Conservation (phyloP, 768 basidiomycete species). For the Podaxis mareebaensis region DNA sequence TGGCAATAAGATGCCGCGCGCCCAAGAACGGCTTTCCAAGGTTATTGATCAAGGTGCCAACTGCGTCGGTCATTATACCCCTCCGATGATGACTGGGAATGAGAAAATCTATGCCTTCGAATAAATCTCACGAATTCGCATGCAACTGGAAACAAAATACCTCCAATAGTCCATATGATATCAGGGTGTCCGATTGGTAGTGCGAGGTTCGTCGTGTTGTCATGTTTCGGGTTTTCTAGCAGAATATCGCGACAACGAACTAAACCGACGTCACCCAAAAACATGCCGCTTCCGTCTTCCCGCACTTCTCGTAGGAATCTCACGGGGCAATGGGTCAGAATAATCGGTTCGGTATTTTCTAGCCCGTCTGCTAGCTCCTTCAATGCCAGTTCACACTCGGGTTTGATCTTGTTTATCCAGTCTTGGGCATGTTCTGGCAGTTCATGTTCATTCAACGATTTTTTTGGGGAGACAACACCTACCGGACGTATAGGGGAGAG, state of each 20-base stretch:
- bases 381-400: slow-evolving; percentile 30
- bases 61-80: slow-evolving; percentile 71
- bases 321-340: slow-evolving; percentile 50
- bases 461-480: background rate
- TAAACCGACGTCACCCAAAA: slow-evolving; percentile 50
- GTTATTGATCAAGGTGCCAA: slow-evolving; percentile 51
- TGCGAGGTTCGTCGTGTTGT: slow-evolving; percentile 36
- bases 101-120: slow-evolving; percentile 51
- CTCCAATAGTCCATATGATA: slow-evolving; percentile 63
- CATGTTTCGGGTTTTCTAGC: slow-evolving; percentile 23
- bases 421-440: slow-evolving; percentile 35
- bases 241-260: slow-evolving; percentile 29
- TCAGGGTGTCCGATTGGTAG: slow-evolving; percentile 49
- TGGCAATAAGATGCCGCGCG: slow-evolving; percentile 42
- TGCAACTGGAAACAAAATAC: slow-evolving; percentile 30
- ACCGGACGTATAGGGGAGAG: slow-evolving; percentile 53
- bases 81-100: slow-evolving; percentile 59
- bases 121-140: background rate
- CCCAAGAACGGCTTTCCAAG: slow-evolving; percentile 74
- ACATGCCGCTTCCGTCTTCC: slow-evolving; percentile 55
- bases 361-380: slow-evolving; percentile 30
- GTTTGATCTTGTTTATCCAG: slow-evolving; percentile 29
- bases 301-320: slow-evolving; percentile 52
- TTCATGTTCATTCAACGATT: background rate
- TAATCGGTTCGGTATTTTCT: slow-evolving; percentile 23